Conservation (phyloP, 192 early-diverging fungal species). For the Lobulomyces angularis region DNA sequence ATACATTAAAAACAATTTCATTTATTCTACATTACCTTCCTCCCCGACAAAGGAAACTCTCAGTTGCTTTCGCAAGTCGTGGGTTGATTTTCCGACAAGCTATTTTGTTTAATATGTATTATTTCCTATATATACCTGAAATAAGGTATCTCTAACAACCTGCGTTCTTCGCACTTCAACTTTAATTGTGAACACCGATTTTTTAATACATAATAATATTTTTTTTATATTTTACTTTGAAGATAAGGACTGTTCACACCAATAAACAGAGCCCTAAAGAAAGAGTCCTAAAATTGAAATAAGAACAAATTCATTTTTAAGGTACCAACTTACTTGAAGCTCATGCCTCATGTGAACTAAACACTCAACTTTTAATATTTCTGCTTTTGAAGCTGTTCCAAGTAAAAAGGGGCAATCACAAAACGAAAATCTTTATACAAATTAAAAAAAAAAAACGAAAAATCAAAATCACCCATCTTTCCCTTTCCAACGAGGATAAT, state of each 20-base stretch:
- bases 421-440: conserved; percentile 18
- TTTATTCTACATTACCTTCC: conserved; percentile 27
- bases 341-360: conserved; percentile 36
- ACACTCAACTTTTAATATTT: conserved; percentile 29
- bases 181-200: no score
- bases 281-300: no score
- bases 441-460: background rate
- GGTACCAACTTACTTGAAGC: no score
- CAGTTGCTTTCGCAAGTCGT: conserved; percentile 83
- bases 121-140: conserved; percentile 7
- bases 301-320: no score
- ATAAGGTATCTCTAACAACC: conserved; percentile 27
- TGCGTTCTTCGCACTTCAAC: conserved; percentile 23
- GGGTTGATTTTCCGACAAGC: conserved; percentile 62
- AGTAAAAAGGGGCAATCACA: conserved; percentile 27
- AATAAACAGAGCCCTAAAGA: conserved; percentile 39
- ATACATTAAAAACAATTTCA: background rate
- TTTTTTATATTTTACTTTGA: no score
- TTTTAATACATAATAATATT: no score
- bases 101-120: conserved; percentile 57
- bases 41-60: conserved; percentile 84
- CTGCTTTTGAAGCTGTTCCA: conserved; percentile 15
- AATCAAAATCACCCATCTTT: conserved; percentile 12
- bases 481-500: conserved; percentile 29
- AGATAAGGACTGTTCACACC: no score